Evolutionary conservation across 306 rosid species (phyloP), one percentile per base, ranked within the genome.

Genomic region (Prinsepia uniflora): DNA sequence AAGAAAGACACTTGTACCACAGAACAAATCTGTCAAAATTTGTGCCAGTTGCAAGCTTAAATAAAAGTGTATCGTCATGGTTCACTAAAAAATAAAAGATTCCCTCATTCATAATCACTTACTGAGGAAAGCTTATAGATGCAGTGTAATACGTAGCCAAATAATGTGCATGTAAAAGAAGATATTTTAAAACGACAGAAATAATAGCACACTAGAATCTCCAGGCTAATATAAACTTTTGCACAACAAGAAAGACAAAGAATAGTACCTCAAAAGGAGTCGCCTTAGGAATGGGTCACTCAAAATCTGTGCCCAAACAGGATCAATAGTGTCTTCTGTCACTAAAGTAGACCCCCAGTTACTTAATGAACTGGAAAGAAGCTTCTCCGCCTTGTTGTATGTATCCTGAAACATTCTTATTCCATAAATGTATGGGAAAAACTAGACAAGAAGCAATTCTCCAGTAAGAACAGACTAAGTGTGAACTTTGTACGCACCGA

Each of bases 221-320:
- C 41, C 17, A 58, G 63, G 61, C 7, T 14, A 55, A 19, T 55
- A 2, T 0, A 55, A 55, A 18, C 53, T 24, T n/a, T 34, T 18
- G 6, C 46, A 63, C 6, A 8, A 63, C 40, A 74, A 34, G 17
- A 44, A 68, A 48, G 10, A 42, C 39, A 40, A 57, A 43, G 15
- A n/a, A 39, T 4, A 56, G 45, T 77, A 94, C 98, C 98, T 91
- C 81, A 94, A 75, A 70, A 94, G 76, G 80, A 94, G 90, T 76
- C 97, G 86, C 84, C 95, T 89, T 67, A 94, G 68, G 86, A 94
- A 91, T 50, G 97, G 97, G 80, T 90, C 98, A 19, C 81, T 84
- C 75, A 89, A 81, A 71, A 86, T 41, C 78, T 89, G 96, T 19
- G 89, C 91, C 98, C 98, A 94, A 45, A 89, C 97, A 72, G 85